Evolutionary conservation across 768 basidiomycete genomes (phyloP).

Genomic region (Lactarius sanguifluus): DNA sequence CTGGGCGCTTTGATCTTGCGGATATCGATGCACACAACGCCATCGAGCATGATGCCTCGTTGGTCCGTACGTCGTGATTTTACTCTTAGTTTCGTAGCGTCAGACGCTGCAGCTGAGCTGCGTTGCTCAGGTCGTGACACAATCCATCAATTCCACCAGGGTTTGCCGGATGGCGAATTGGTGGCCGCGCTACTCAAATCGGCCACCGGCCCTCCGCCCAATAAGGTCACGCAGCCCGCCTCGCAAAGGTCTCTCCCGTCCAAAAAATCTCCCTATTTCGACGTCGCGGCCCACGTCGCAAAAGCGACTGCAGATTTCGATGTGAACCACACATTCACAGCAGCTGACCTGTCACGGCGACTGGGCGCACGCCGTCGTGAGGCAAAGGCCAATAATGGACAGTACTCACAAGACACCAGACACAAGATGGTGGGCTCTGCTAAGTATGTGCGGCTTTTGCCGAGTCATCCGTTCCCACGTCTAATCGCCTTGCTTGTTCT

Average conservation of each 20-base stretch:
- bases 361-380: conserved; percentile 62
- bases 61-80: conserved; percentile 42
- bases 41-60: conserved; percentile 69
- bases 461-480: not conserved
- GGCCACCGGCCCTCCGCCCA: conserved; percentile 55
- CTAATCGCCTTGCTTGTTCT: not conserved
- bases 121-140: conserved; percentile 53
- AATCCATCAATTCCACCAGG: conserved; percentile 51
- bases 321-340: conserved; percentile 44
- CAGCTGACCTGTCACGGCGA: conserved; percentile 56
- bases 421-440: conserved; percentile 66
- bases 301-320: conserved; percentile 13
- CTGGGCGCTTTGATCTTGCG: conserved; percentile 59
- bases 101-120: not conserved
- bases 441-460: conserved; percentile 48
- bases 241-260: conserved; percentile 3
- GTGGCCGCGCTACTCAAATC: conserved; percentile 58
- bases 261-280: conserved; percentile 15
- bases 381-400: conserved; percentile 50
- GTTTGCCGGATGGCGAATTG: conserved; percentile 45
- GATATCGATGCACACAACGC: conserved; percentile 75
- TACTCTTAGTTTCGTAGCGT: not conserved
- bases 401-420: conserved; percentile 48
- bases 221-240: not conserved
- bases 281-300: conserved; percentile 8